Conservation (phyloP, 331 rosid species). For the Telfairia occidentalis region DNA sequence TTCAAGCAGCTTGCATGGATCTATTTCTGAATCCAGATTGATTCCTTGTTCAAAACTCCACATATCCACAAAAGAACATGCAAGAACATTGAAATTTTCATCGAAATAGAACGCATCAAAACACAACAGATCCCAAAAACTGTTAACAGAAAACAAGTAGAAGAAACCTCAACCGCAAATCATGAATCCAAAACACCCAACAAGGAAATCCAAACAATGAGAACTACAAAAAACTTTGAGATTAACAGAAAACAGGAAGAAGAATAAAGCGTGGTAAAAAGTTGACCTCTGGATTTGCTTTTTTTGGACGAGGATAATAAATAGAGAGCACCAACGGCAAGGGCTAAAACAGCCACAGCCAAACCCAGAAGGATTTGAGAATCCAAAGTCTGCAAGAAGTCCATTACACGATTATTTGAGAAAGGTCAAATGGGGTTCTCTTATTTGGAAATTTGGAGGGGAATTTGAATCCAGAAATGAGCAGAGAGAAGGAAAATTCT, state of each 20-base stretch:
- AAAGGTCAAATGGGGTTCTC: neutral
- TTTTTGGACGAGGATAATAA: constrained; percentile 46
- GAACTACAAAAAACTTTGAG: neutral
- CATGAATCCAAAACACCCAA: neutral
- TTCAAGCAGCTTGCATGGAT: constrained; percentile 5
- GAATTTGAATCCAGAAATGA: neutral
- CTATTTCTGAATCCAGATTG: neutral
- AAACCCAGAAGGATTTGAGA: constrained; percentile 56
- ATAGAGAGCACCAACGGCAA: constrained; percentile 42
- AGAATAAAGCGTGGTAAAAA: neutral
- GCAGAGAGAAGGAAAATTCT: neutral
- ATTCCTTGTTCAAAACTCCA: neutral
- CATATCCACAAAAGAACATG: neutral
- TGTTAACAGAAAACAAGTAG: neutral
- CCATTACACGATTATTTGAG: constrained; percentile 28
- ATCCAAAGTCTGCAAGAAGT: constrained; percentile 40
- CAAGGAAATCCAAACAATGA: neutral
- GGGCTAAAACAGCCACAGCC: constrained; percentile 43
- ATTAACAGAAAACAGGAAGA: neutral
- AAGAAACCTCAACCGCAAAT: neutral
- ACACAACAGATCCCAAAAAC: neutral
- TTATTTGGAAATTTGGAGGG: neutral
- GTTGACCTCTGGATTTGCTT: constrained; percentile 50
- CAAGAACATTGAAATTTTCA: neutral
- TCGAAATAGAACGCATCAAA: neutral